phyloP scores from a whole-genome alignment of 1,284 basidiomycete species.

The Cryptococcus amylolentus region DNA sequence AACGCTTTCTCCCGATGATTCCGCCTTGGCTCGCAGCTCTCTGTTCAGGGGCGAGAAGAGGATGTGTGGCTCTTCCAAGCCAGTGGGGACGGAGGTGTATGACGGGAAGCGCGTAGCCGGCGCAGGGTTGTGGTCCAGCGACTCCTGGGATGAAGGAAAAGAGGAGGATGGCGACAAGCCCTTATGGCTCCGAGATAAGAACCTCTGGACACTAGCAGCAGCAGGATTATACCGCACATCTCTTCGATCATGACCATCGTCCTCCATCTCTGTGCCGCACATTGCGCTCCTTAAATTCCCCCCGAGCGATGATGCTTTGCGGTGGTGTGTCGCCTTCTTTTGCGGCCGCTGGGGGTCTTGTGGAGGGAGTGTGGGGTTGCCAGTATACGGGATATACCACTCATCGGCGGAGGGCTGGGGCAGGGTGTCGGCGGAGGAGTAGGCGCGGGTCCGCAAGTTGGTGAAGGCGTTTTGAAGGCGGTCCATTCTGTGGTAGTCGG shows the following conservation, averaged over 20 bases:
- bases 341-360: background rate
- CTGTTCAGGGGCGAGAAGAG: conserved; percentile 41
- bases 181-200: background rate
- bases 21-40: conserved; percentile 16
- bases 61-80: conserved; percentile 33
- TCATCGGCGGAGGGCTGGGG: conserved; percentile 16
- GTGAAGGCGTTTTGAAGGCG: background rate
- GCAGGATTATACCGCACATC: background rate
- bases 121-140: background rate
- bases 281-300: conserved; percentile 15
- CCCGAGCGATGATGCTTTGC: conserved; percentile 3
- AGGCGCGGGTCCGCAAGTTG: background rate
- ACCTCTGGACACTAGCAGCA: conserved; percentile 1
- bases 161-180: background rate
- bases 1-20: background rate
- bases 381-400: conserved; percentile 32
- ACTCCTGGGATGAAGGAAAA: background rate
- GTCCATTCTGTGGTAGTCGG: conserved; percentile 1
- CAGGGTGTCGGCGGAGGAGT: background rate
- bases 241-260: background rate
- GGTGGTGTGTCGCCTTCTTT: conserved; percentile 14
- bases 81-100: conserved; percentile 37
- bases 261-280: conserved; percentile 2
- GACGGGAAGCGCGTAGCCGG: conserved; percentile 18
- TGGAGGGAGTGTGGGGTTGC: background rate